phyloP scores from a whole-genome alignment of 352 stramenopile species.

The Pythium aristosporum region DNA sequence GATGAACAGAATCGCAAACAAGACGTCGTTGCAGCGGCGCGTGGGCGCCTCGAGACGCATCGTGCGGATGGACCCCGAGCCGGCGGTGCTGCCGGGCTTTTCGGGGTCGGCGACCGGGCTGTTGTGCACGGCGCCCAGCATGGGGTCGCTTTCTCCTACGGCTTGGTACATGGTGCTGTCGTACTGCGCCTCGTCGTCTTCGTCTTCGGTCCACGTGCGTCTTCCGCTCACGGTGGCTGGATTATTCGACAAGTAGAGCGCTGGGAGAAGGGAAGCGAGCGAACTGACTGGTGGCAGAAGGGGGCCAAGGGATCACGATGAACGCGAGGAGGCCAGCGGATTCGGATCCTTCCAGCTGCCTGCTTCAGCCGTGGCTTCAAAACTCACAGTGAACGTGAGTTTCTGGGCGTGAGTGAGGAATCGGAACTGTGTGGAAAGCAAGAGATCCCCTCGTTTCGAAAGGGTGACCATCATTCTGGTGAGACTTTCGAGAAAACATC shows the following conservation, averaged over 20 bases:
- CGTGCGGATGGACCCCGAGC: conserved; percentile 54
- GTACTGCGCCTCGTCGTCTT: conserved; percentile 24
- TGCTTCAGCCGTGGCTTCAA: conserved; percentile 2
- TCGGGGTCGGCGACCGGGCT: conserved; percentile 26
- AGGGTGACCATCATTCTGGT: conserved; percentile 5
- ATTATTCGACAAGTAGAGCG: conserved; percentile 6
- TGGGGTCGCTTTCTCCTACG: conserved; percentile 65
- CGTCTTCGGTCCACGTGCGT: conserved; percentile 27
- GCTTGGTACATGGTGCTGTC: conserved; percentile 65
- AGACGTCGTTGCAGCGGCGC: conserved; percentile 68
- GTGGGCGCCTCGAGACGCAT: conserved; percentile 60
- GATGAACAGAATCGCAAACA: conserved; percentile 76
- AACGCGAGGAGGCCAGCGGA: conserved; percentile 6
- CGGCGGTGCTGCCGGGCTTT: conserved; percentile 22
- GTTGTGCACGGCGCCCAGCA: conserved; percentile 42
- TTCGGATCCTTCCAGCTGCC: background rate
- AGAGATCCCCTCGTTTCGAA: background rate
- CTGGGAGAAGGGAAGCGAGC: conserved; percentile 3
- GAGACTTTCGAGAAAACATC: background rate
- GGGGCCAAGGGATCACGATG: background rate
- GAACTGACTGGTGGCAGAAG: conserved; percentile 11
- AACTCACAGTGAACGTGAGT: no score
- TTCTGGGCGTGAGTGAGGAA: background rate
- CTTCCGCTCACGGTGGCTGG: conserved; percentile 21
- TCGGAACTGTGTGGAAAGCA: background rate